phyloP scores from a whole-genome alignment of 495 filamentous ascomycete species.

The Lepidopterella palustris region DNA sequence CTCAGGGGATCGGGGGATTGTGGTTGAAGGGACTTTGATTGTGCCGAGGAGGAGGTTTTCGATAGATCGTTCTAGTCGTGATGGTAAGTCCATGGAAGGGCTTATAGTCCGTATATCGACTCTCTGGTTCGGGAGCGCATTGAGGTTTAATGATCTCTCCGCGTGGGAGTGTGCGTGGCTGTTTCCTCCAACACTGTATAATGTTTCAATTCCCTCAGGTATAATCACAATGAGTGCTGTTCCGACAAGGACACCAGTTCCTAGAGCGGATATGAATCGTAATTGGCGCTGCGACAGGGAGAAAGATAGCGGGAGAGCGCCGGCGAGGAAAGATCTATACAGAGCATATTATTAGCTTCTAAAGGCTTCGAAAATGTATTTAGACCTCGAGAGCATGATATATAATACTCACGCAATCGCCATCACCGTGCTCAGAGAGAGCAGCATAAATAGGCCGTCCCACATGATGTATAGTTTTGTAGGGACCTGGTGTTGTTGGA shows the following conservation, averaged over 20 bases:
- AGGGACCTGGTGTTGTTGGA: neutral
- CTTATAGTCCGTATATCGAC: constrained; percentile 8
- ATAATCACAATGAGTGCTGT: constrained; percentile 96
- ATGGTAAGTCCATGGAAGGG: constrained; percentile 2
- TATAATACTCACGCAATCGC: constrained; percentile 68
- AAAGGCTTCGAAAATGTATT: neutral
- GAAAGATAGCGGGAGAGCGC: constrained; percentile 86
- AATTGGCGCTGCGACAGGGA: constrained; percentile 82
- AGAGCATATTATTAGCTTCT: constrained; percentile 15
- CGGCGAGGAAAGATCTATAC: constrained; percentile 85
- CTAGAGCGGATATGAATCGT: constrained; percentile 82
- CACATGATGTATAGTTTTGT: constrained; percentile 37
- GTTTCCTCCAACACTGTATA: constrained; percentile 57
- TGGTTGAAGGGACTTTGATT: constrained; percentile 8
- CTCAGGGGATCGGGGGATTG: constrained; percentile 26
- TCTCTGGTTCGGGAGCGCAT: constrained; percentile 8
- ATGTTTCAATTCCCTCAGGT: constrained; percentile 88
- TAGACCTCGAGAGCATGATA: neutral
- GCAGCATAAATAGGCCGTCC: constrained; percentile 81
- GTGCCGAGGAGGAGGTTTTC: constrained; percentile 1
- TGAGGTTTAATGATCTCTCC: constrained; percentile 15
- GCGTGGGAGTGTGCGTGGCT: constrained; percentile 39
- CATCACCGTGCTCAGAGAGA: constrained; percentile 85
- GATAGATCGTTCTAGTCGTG: constrained; percentile 9
- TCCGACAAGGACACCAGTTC: constrained; percentile 89